Evolutionary conservation across 805 yeast species (phyloP).

Genomic region (Yamadazyma laniorum): DNA sequence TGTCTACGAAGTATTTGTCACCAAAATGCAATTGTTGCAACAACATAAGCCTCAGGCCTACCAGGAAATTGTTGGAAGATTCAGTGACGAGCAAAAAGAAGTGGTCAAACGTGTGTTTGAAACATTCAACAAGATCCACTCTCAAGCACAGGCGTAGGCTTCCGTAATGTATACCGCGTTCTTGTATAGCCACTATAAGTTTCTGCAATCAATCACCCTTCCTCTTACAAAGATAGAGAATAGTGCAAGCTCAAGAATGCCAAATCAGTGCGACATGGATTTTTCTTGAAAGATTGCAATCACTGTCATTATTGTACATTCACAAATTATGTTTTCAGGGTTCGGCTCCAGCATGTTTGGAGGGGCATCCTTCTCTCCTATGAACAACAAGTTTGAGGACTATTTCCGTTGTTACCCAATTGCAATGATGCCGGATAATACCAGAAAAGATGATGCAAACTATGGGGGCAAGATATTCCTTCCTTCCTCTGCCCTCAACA

Average conservation of each 20-base stretch:
- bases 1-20: constrained; percentile 64
- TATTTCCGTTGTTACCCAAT: constrained; percentile 91
- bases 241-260: no score
- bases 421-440: constrained; percentile 78
- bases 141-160: neutral
- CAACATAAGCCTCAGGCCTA: constrained; percentile 48
- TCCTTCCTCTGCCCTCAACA: constrained; percentile 90
- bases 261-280: no score
- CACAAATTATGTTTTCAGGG: constrained; percentile 37
- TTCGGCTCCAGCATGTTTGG: constrained; percentile 42
- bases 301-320: neutral
- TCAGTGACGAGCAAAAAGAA: constrained; percentile 35
- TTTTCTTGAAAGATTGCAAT: no score
- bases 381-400: constrained; percentile 62
- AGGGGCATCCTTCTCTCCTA: constrained; percentile 28
- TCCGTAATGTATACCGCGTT: neutral
- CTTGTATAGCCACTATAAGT: no score
- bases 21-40: constrained; percentile 49
- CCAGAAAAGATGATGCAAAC: constrained; percentile 73
- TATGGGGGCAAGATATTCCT: constrained; percentile 94
- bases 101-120: constrained; percentile 14
- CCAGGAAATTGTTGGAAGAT: constrained; percentile 43
- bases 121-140: constrained; percentile 8
- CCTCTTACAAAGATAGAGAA: no score
- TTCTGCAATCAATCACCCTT: no score